Evolutionary conservation across 768 basidiomycete species (phyloP).

Genomic region (Pseudohyphozyma bogoriensis): DNA sequence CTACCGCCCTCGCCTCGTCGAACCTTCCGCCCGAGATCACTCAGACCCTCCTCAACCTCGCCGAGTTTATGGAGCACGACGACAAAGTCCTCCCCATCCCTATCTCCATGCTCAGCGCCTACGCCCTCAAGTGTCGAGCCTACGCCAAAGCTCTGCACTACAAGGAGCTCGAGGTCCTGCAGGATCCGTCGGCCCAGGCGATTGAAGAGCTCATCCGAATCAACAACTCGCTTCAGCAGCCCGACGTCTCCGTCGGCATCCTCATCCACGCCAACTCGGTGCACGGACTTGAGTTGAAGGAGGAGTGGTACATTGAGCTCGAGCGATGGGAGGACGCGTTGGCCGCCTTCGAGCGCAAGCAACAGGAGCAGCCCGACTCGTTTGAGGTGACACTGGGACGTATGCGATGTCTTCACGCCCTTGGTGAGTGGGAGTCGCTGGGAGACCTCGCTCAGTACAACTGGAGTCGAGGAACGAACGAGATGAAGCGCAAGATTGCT

Average conservation of each 20-base stretch:
- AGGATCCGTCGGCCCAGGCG: conserved; percentile 70
- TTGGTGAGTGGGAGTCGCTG: conserved; percentile 94
- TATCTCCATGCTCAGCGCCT: conserved; percentile 81
- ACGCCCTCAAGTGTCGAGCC: conserved; percentile 83
- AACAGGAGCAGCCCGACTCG: conserved; percentile 60
- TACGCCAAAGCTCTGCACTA: conserved; percentile 98
- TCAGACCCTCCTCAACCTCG: conserved; percentile 79
- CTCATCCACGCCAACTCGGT: conserved; percentile 79
- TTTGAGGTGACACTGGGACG: conserved; percentile 73
- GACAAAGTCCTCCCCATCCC: conserved; percentile 92
- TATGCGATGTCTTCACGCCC: conserved; percentile 90
- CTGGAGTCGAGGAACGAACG: conserved; percentile 64
- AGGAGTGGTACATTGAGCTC: conserved; percentile 96
- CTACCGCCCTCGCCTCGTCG: conserved; percentile 63
- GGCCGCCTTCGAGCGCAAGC: conserved; percentile 68
- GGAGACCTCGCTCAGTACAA: conserved; percentile 74
- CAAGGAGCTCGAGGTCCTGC: conserved; percentile 94
- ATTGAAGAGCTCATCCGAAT: conserved; percentile 92
- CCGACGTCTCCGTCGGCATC: conserved; percentile 96
- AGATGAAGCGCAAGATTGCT: conserved; percentile 80
- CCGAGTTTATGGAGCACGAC: conserved; percentile 99
- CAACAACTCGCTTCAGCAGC: conserved; percentile 91
- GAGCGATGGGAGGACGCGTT: conserved; percentile 94
- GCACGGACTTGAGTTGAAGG: conserved; percentile 82
- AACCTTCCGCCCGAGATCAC: conserved; percentile 77